These are phyloP conservation scores for Remersonia thermophila DNA, from an alignment of 2,329 filamentous ascomycete species.

Conservation along the genomic window DNA sequence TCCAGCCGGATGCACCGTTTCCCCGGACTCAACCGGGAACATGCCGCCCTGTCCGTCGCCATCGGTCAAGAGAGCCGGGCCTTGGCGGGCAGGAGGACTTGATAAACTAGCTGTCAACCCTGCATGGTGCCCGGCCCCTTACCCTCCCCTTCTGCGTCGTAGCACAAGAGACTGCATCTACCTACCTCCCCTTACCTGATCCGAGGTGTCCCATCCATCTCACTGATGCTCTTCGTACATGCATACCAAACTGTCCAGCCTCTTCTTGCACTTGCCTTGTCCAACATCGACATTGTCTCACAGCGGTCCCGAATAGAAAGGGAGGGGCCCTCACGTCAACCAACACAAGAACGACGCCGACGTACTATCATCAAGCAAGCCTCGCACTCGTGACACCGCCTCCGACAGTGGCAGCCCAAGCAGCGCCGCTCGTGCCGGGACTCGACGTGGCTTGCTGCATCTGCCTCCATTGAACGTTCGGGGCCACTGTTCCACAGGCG, in stretches of 20 bases:
- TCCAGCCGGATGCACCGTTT: slow-evolving; percentile 7
- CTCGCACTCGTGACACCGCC: slow-evolving; percentile 8
- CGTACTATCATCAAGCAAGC: slow-evolving; percentile 2
- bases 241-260: too few relatives aligned
- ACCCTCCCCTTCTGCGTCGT: not conserved
- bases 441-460: slow-evolving; percentile 13
- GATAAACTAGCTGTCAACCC: slow-evolving; percentile 9
- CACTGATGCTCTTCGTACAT: too few relatives aligned
- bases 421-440: slow-evolving; percentile 3
- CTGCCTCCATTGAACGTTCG: slow-evolving; percentile 3
- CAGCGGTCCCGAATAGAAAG: too few relatives aligned
- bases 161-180: too few relatives aligned
- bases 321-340: too few relatives aligned
- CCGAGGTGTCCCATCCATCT: too few relatives aligned
- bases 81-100: slow-evolving; percentile 3
- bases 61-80: slow-evolving; percentile 12
- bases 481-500: too few relatives aligned
- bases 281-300: too few relatives aligned
- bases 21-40: slow-evolving; percentile 7
- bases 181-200: too few relatives aligned
- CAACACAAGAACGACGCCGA: too few relatives aligned
- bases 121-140: slow-evolving; percentile 3
- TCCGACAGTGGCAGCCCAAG: slow-evolving; percentile 5
- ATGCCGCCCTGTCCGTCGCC: not conserved
- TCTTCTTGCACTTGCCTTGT: too few relatives aligned